phyloP scores from a whole-genome alignment of 2,329 filamentous ascomycete species.

The Teratosphaeria epicoccoides region DNA sequence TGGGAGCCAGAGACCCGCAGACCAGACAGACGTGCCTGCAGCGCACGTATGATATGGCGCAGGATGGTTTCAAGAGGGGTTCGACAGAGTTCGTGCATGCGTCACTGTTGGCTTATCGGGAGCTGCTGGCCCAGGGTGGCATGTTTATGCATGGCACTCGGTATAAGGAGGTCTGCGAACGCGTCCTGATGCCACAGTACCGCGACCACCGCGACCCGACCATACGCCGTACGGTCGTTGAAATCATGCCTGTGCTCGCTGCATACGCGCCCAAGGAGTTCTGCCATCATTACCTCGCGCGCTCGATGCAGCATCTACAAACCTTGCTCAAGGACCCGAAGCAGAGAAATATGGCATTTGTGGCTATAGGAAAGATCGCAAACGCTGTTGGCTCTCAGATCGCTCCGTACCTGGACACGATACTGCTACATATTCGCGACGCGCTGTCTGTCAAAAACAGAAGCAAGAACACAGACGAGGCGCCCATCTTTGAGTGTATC shows the following conservation, averaged over 20 bases:
- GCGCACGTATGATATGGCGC: slow-evolving; percentile 79
- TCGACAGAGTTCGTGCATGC: slow-evolving; percentile 85
- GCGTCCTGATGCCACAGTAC: slow-evolving; percentile 62
- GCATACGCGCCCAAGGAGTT: slow-evolving; percentile 90
- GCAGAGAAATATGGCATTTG: slow-evolving; percentile 85
- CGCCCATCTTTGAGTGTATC: slow-evolving; percentile 91
- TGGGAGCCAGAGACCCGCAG: slow-evolving; percentile 79
- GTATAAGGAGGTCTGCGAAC: slow-evolving; percentile 86
- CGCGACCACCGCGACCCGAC: slow-evolving; percentile 85
- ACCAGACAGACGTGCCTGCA: slow-evolving; percentile 81
- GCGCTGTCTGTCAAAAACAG: slow-evolving; percentile 71
- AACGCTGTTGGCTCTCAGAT: slow-evolving; percentile 94
- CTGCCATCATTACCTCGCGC: slow-evolving; percentile 74
- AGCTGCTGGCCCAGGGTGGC: slow-evolving; percentile 83
- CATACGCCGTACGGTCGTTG: slow-evolving; percentile 79
- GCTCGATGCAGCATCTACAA: slow-evolving; percentile 94
- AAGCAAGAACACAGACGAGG: slow-evolving; percentile 50
- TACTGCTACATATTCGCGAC: slow-evolving; percentile 86
- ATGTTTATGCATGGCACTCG: slow-evolving; percentile 96
- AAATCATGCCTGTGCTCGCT: slow-evolving; percentile 83
- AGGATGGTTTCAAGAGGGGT: slow-evolving; percentile 65
- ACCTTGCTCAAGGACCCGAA: slow-evolving; percentile 90
- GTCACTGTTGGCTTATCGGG: slow-evolving; percentile 85
- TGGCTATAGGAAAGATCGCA: slow-evolving; percentile 91
- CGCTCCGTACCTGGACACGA: slow-evolving; percentile 86